Evolutionary conservation across 2,329 filamentous ascomycete genomes (phyloP).

Genomic region (Neonectria faginata): DNA sequence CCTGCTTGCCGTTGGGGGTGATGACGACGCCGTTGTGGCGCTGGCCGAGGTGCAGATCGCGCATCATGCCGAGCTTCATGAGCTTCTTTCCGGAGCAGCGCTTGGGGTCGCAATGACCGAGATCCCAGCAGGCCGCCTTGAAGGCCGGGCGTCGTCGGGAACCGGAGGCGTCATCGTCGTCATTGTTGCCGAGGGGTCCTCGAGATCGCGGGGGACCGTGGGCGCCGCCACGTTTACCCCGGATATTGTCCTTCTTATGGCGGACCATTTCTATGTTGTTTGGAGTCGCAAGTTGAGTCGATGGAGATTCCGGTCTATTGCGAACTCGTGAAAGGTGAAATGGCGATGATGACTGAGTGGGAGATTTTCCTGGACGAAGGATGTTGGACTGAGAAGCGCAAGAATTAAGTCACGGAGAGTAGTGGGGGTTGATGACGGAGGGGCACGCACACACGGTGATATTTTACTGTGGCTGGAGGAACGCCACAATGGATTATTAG

Average conservation of each 20-base stretch:
- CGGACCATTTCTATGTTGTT: constrained; percentile 76
- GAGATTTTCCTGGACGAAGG: constrained; percentile 4
- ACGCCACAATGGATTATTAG: not conserved
- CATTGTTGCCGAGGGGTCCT: constrained; percentile 62
- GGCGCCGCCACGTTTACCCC: constrained; percentile 76
- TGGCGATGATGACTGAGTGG: not conserved
- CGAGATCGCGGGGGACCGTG: constrained; percentile 64
- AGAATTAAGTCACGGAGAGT: constrained; percentile 5
- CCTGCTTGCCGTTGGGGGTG: constrained; percentile 90
- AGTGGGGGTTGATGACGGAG: constrained; percentile 15
- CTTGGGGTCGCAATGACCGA: constrained; percentile 97
- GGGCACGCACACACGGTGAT: constrained; percentile 1
- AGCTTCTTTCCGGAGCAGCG: constrained; percentile 95
- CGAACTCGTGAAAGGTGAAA: not conserved
- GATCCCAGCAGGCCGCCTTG: constrained; percentile 97
- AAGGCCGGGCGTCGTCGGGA: constrained; percentile 66
- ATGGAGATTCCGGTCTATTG: not conserved
- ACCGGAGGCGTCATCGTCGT: constrained; percentile 51
- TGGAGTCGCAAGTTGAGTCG: not conserved
- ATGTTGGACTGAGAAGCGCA: not conserved
- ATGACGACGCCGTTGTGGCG: constrained; percentile 93
- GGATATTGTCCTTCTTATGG: constrained; percentile 91
- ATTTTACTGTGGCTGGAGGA: not conserved
- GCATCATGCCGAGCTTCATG: constrained; percentile 93
- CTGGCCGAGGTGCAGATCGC: constrained; percentile 90